phyloP scores from a whole-genome alignment of 208 protist species.

The Naegleria lovaniensis region DNA sequence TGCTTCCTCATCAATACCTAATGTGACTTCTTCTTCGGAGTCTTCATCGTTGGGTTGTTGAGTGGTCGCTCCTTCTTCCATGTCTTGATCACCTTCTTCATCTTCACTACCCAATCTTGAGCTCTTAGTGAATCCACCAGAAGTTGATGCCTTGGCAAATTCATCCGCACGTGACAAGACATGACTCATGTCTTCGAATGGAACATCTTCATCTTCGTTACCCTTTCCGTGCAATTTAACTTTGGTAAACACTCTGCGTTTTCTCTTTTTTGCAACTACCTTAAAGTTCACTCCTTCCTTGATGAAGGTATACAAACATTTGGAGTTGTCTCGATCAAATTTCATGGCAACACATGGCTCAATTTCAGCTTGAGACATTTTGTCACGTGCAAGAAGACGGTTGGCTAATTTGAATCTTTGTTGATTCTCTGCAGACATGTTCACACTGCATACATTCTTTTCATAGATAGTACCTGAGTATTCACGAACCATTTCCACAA shows the following conservation, averaged over 20 bases:
- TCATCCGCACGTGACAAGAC: background rate
- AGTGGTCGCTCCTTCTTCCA: background rate
- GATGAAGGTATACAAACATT: background rate
- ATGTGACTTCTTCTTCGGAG: too few relatives aligned
- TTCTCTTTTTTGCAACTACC: background rate
- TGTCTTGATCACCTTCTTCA: background rate
- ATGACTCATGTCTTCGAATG: background rate
- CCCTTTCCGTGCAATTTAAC: background rate
- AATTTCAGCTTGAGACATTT: background rate
- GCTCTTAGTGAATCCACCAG: background rate
- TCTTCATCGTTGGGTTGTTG: background rate
- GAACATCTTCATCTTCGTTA: background rate
- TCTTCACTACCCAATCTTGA: background rate
- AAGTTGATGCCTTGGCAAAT: background rate
- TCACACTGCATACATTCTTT: background rate
- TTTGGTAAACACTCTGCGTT: background rate
- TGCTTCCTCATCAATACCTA: too few relatives aligned
- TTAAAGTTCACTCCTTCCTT: background rate
- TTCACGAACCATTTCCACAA: background rate
- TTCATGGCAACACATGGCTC: background rate
- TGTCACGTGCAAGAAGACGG: background rate
- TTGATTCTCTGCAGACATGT: background rate
- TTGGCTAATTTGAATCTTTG: background rate
- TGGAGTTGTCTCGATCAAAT: background rate
- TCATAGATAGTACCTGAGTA: background rate